Percentiles rank a stretch among this genome's conserved stretches.
Evolutionary conservation across 1,139 yeast genomes (phyloP).

Genomic region (Saccharomycopsis crataegensis): DNA sequence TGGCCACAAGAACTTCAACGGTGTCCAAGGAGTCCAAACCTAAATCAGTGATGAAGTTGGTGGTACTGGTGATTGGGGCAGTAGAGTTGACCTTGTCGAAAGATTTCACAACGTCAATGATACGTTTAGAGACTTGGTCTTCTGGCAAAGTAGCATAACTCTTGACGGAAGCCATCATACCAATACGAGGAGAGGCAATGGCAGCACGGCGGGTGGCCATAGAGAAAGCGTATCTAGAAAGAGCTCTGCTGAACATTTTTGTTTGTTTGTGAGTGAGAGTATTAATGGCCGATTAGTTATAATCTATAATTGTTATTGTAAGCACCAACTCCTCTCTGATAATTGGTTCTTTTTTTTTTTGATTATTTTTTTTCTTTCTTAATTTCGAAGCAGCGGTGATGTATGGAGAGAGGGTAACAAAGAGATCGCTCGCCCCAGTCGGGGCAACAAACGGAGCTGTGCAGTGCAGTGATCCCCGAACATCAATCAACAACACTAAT

Average conservation of each 20-base stretch:
- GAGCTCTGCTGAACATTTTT: not conserved
- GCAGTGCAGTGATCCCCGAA: too few relatives aligned
- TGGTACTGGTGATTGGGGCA: conserved; percentile 11
- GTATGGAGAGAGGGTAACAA: too few relatives aligned
- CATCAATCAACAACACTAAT: too few relatives aligned
- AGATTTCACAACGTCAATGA: conserved; percentile 19
- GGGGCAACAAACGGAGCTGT: too few relatives aligned
- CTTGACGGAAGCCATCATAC: not conserved
- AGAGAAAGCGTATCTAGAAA: not conserved
- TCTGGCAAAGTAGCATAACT: conserved; percentile 18
- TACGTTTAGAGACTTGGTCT: conserved; percentile 20
- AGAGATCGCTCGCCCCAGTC: too few relatives aligned
- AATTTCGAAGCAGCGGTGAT: too few relatives aligned
- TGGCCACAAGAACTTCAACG: conserved; percentile 64
- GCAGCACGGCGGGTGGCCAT: not conserved
- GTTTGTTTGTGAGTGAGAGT: too few relatives aligned
- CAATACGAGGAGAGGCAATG: not conserved
- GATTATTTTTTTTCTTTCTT: too few relatives aligned
- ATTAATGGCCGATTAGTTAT: too few relatives aligned
- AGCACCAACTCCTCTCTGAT: too few relatives aligned
- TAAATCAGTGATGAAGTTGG: conserved; percentile 34
- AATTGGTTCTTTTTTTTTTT: too few relatives aligned
- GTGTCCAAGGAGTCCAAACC: conserved; percentile 68
- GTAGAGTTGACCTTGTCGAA: conserved; percentile 18
- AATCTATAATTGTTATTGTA: too few relatives aligned